Base-by-base conservation (phyloP, 106 monocot genomes). In the Dendrobium huoshanense region DNA sequence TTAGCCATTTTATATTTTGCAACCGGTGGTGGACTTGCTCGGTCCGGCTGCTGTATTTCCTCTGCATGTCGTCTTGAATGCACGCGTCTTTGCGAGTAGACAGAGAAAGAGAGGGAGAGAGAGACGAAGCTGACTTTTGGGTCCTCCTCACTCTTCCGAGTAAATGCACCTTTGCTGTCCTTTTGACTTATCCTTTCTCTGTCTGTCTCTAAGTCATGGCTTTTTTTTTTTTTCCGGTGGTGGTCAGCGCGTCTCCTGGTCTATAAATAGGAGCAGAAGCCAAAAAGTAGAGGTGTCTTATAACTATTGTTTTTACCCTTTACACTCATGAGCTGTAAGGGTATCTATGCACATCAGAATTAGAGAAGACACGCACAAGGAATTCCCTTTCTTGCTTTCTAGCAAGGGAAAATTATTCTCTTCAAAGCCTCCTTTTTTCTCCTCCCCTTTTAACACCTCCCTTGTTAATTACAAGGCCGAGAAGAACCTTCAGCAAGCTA, bases 121-220 rank as follows among this genome's bases (percentile, higher is more conserved):
- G 10, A 17, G 29, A 65, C 64, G 22, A 25, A 22, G 70, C 37
- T 70, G 70, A 70, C 70, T 70, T 70, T 70, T 70, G 29, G 4
- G 70, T 37, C 5, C 37, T 20, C 64, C 51, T 51, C 51, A 51
- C 64, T 25, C 33, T 41, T 18, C n/a, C 20, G 17, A 78, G 59
- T 78, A 78, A 78, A 78, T 61, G 78, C 78, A 78, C 58, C 55
- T 78, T 78, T 4, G 78, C 78, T 78, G 58, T 24, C 78, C 64
- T 7, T 65, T 65, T 65, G 20, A 22, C 25, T 20, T 22, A 20
- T 65, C 64, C 11, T 24, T 20, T 58, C 58, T 19, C 55, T 24
- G 8, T 78, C 33, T 78, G 75, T 15, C 59, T 25, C 41, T 41
- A 65, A 9, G 7, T 20, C 58, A 0, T 27, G n/a, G 11, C 40